Base-by-base conservation (phyloP, 768 basidiomycete species). In the Leccinum obscurum region DNA sequence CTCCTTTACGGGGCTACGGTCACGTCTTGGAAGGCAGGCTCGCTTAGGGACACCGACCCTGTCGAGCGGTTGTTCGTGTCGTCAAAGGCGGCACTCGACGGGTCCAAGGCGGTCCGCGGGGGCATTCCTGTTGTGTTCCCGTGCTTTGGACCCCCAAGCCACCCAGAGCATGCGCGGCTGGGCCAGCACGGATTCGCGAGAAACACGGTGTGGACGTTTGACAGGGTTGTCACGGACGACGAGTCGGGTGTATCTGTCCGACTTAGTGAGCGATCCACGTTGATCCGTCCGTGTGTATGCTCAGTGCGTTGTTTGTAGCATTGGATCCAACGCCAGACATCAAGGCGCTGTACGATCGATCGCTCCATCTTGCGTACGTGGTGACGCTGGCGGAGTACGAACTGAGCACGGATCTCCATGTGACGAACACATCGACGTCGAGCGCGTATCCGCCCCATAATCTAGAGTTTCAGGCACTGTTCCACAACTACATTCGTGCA, bases 111-210 rank as follows among this genome's bases (percentile, higher is more conserved):
- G 1, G 82, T 88, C 20, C 81, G 86, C 17, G 81, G 82, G 32
- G 81, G 82, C 1, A 85, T 81, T 51, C 83, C 76, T 44, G 72
- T 87, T 39, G 87, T 92, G 48, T 97, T 94, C 73, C 88, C 90
- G 48, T 93, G 90, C 77, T 98, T 98, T 68, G 95, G 96, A 3
- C 80, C 91, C 0, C 92, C 96, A 2, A 82, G 80, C 17, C 89
- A 87, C 72, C 82, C 81, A 28, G 90, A 87, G 53, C 92, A 95
- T 72, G 65, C 72, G 22, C 83, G 82, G 51, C 78, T 99, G 6
- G 58, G 79, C 6, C 95, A 97, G 73, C 97, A 98, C 72, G 97
- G 97, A 0, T 98, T 96, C 70, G 96, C 93, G 6, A 80, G 97
- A 46, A 93, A 80, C 62, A 81, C 84, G 39, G 71, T 68, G 32